phyloP scores from a whole-genome alignment of 305 asterid species.

The Petunia hybrid region DNA sequence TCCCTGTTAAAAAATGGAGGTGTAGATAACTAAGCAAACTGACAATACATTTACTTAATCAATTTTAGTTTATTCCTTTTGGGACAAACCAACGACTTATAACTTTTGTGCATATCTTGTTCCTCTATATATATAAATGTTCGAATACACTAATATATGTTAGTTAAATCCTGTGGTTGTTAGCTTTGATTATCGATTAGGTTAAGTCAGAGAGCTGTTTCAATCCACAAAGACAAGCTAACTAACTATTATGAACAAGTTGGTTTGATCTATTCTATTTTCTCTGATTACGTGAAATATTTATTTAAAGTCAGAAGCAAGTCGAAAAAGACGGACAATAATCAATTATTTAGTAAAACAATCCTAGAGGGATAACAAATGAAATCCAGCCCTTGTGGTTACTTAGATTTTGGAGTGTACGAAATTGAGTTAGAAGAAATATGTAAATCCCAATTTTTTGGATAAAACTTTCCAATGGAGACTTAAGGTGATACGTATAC shows the following conservation, averaged over 20 bases:
- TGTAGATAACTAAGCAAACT: constrained; percentile 1
- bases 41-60: neutral
- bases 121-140: neutral
- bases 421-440: neutral
- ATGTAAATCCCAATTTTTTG: neutral
- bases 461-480: too few relatives aligned
- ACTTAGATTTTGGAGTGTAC: neutral
- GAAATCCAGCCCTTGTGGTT: neutral
- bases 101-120: neutral
- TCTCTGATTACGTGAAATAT: neutral
- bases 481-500: too few relatives aligned
- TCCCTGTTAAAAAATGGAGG: too few relatives aligned
- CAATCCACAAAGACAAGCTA: constrained; percentile 22
- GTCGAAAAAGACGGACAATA: neutral
- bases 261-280: neutral
- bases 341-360: neutral
- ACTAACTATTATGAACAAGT: constrained; percentile 10
- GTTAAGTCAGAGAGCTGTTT: neutral
- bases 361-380: neutral
- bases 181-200: constrained; percentile 18
- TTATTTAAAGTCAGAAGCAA: neutral
- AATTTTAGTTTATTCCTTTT: neutral
- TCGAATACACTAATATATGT: neutral
- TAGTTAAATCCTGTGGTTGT: neutral
- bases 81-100: neutral